Percentiles rank a stretch among this genome's conserved stretches.
phyloP scores from a whole-genome alignment of 495 filamentous ascomycete genomes.

The Daldinia caldariorum region DNA sequence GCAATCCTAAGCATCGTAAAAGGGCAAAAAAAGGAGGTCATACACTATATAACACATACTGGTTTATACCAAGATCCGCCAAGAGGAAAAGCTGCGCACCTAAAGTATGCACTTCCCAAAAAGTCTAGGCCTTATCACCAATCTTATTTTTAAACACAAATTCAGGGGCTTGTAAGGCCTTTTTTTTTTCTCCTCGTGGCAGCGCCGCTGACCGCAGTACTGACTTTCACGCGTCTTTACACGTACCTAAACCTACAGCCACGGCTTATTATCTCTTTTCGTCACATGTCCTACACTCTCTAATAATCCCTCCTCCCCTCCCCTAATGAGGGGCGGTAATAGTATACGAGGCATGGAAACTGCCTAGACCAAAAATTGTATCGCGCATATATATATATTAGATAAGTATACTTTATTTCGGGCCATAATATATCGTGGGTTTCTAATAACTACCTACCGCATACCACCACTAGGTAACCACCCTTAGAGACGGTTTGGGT shows the following conservation, averaged over 20 bases:
- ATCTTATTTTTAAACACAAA: constrained; percentile 28
- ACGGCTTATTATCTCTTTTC: no score
- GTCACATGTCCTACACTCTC: no score
- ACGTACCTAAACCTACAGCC: neutral
- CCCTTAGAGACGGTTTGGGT: neutral
- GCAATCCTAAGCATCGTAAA: neutral
- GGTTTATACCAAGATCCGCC: neutral
- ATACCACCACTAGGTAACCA: neutral
- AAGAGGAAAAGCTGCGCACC: neutral
- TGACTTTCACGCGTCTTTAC: constrained; percentile 3
- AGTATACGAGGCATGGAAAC: neutral
- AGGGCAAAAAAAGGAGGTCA: neutral
- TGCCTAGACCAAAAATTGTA: neutral
- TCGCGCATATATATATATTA: neutral
- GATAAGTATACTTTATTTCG: no score
- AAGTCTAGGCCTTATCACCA: constrained; percentile 14
- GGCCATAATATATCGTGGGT: neutral
- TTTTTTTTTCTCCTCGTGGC: constrained; percentile 25
- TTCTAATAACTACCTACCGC: neutral
- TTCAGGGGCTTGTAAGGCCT: constrained; percentile 27
- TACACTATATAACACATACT: neutral
- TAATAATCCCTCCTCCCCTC: no score
- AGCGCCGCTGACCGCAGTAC: constrained; percentile 22
- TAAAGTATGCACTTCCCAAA: neutral
- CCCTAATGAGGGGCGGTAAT: no score